Conservation (phyloP, 768 basidiomycete species). For the Hypholoma sublateritium region DNA sequence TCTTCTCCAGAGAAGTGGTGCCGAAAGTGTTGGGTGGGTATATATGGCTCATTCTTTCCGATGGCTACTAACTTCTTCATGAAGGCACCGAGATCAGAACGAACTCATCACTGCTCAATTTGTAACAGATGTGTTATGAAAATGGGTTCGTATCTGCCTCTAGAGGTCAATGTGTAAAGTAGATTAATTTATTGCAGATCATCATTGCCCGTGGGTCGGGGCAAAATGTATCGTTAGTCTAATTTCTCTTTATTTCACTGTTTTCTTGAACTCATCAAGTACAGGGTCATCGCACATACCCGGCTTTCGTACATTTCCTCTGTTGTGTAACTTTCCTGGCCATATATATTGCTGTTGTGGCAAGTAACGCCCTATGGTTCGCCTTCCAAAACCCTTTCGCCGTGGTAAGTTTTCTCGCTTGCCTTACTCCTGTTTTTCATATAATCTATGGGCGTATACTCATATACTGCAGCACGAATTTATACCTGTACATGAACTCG, state of each 20-base stretch:
- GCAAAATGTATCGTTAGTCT: constrained; percentile 69
- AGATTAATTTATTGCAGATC: constrained; percentile 48
- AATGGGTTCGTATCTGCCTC: constrained; percentile 60
- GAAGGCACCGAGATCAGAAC: constrained; percentile 71
- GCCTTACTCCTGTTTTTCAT: background rate
- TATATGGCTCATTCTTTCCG: background rate
- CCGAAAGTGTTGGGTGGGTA: constrained; percentile 66
- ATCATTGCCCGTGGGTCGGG: constrained; percentile 87
- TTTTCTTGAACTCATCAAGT: constrained; percentile 2
- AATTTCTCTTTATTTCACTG: background rate
- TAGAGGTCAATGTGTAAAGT: background rate
- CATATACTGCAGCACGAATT: constrained; percentile 46
- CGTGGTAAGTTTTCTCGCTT: constrained; percentile 47
- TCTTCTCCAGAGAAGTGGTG: constrained; percentile 68
- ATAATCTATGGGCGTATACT: background rate
- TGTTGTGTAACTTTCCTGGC: constrained; percentile 61
- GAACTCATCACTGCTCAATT: constrained; percentile 74
- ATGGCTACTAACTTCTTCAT: background rate
- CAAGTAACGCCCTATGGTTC: constrained; percentile 54
- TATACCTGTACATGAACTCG: constrained; percentile 71
- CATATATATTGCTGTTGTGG: constrained; percentile 56
- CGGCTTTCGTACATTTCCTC: constrained; percentile 81
- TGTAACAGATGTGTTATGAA: constrained; percentile 83
- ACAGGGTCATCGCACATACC: constrained; percentile 82
- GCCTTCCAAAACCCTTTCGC: constrained; percentile 62